Evolutionary conservation across 306 rosid genomes (phyloP), one percentile per base, ranked within the genome.

Genomic region (Prunus armeniaca): DNA sequence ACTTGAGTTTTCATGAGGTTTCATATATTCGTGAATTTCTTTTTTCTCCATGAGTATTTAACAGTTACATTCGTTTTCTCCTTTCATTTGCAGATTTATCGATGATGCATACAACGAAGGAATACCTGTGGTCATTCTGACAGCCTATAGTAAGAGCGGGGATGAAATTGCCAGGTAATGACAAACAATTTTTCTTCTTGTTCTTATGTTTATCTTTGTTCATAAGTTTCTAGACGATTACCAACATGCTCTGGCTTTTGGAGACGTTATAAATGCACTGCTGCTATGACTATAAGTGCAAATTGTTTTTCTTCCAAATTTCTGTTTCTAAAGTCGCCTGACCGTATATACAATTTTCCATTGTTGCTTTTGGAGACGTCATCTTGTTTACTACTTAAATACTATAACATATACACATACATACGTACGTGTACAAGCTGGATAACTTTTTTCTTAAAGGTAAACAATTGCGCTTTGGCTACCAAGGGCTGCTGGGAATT

Each of bases 81-180:
- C 46, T 87, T 66, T 67, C 69, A 69, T 80, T 73, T 82, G 79
- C 91, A 94, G 98, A 72, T 94, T 94, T 86, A 85, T 94, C 65
- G 97, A 94, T 74, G 85, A 85, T 34, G 95, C 98, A 27, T 84
- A 84, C 79, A 69, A 67, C 17, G 95, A 85, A 74, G 93, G 91
- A 67, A 82, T 92, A 79, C 96, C 92, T 49, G 90, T 94, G 70
- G 77, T 86, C 71, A 79, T 94, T 80, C 76, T 92, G 75, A 90
- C 96, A 12, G 88, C 97, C 79, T 92, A 90, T 84, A 65, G 84
- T 85, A 89, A 85, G 84, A 89, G 80, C 50, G 91, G 95, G 57
- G 93, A 92, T 81, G 52, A 69, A 84, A 75, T 90, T 82, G 85
- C 84, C 11, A 84, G 98, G 97, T 94, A 85, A 46, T 34, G 15